phyloP scores from a whole-genome alignment of 495 filamentous ascomycete species.

The Corynascus novoguineensis region DNA sequence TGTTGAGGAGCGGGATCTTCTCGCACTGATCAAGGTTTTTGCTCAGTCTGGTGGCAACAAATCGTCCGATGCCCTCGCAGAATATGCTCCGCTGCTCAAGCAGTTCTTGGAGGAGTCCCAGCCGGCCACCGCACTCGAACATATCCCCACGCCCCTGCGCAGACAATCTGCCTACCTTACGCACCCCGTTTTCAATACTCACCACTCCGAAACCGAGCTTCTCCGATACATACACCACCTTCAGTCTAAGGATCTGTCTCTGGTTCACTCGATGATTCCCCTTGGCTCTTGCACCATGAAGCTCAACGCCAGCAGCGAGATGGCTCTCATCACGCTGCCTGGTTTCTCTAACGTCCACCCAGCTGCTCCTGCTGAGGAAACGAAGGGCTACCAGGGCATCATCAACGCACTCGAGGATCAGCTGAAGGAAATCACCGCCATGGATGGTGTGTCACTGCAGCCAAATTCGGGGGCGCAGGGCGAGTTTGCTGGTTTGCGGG shows the following conservation, averaged over 20 bases:
- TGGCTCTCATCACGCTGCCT: constrained; percentile 73
- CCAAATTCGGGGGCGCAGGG: constrained; percentile 97
- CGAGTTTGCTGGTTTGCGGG: constrained; percentile 89
- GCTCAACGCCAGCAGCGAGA: constrained; percentile 92
- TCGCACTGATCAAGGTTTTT: constrained; percentile 28
- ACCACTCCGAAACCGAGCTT: constrained; percentile 96
- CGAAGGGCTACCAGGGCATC: constrained; percentile 63
- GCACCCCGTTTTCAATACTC: constrained; percentile 93
- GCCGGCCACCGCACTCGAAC: constrained; percentile 35
- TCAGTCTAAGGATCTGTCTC: constrained; percentile 90
- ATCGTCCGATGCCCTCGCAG: not conserved
- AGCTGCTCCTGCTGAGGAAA: constrained; percentile 58
- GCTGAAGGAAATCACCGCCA: constrained; percentile 81
- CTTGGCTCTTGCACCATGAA: constrained; percentile 99
- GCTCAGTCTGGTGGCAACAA: not conserved
- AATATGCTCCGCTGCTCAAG: constrained; percentile 24
- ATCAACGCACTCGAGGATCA: constrained; percentile 69
- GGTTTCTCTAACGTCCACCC: constrained; percentile 87
- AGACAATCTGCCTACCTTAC: constrained; percentile 74
- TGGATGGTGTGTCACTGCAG: constrained; percentile 84
- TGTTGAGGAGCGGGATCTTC: constrained; percentile 27
- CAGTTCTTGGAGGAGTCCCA: constrained; percentile 28
- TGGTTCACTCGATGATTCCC: constrained; percentile 98
- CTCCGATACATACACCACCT: constrained; percentile 92
- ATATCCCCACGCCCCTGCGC: constrained; percentile 56